phyloP scores from a whole-genome alignment of 768 basidiomycete genomes.

The Termitomyces sp. region DNA sequence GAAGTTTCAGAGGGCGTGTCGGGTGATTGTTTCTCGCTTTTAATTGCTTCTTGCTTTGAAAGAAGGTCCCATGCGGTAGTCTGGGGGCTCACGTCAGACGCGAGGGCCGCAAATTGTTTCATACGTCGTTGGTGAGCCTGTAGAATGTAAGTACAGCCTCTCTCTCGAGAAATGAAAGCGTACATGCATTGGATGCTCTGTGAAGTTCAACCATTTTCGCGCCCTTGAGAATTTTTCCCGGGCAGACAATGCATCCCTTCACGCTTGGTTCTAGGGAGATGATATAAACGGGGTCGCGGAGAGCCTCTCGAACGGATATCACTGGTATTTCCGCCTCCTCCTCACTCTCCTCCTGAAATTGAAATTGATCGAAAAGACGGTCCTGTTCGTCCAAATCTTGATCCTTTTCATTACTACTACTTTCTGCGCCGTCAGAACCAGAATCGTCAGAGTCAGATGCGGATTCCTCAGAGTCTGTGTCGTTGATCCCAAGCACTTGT shows the following conservation, averaged over 20 bases:
- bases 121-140: slow-evolving; percentile 67
- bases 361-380: slow-evolving; percentile 17
- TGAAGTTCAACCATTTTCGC: slow-evolving; percentile 54
- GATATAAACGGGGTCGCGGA: slow-evolving; percentile 61
- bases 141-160: slow-evolving; percentile 14
- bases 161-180: slow-evolving; percentile 19
- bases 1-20: slow-evolving; percentile 33
- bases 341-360: slow-evolving; percentile 22
- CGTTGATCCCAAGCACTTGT: slow-evolving; percentile 59
- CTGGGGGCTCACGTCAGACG: slow-evolving; percentile 35
- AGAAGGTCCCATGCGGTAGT: slow-evolving; percentile 49
- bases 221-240: slow-evolving; percentile 68
- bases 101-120: slow-evolving; percentile 43
- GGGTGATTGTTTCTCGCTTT: slow-evolving; percentile 22
- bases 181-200: slow-evolving; percentile 59
- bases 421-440: slow-evolving; percentile 26
- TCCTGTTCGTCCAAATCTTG: slow-evolving; percentile 17
- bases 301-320: slow-evolving; percentile 56
- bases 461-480: slow-evolving; percentile 77
- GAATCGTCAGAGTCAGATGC: slow-evolving; percentile 46
- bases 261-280: slow-evolving; percentile 52
- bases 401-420: slow-evolving; percentile 25
- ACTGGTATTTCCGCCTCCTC: slow-evolving; percentile 35
- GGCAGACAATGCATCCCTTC: slow-evolving; percentile 65
- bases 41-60: slow-evolving; percentile 23